A percentile compares a stretch with the other conserved stretches of the same genome.
phyloP scores from a whole-genome alignment of 2,329 filamentous ascomycete species.

The Xylaria sp. region DNA sequence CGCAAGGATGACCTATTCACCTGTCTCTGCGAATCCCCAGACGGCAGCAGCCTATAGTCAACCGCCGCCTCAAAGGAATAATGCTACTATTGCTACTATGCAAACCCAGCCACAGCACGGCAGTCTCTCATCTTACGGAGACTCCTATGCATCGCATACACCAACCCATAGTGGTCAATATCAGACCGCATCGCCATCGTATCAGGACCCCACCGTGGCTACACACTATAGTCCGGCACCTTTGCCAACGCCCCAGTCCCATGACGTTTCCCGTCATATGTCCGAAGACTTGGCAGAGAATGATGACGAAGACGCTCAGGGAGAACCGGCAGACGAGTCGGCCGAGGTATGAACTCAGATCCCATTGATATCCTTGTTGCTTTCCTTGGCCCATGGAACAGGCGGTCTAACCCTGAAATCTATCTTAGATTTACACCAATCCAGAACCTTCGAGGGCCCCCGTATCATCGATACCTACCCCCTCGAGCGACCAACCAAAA shows the following conservation, averaged over 20 bases:
- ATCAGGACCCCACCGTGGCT: slow-evolving; percentile 45
- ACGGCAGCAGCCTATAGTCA: slow-evolving; percentile 34
- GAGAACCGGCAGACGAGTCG: slow-evolving; percentile 49
- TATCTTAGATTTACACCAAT: slow-evolving; percentile 44
- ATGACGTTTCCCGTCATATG: slow-evolving; percentile 44
- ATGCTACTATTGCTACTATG: slow-evolving; percentile 27
- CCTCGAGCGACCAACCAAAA: slow-evolving; percentile 44
- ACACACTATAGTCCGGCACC: slow-evolving; percentile 48
- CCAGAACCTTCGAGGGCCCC: slow-evolving; percentile 41
- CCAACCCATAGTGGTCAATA: slow-evolving; percentile 44
- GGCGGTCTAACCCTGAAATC: slow-evolving; percentile 22
- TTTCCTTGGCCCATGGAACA: background rate
- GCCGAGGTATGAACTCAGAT: slow-evolving; percentile 43
- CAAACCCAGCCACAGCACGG: slow-evolving; percentile 39
- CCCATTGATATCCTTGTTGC: background rate
- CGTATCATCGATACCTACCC: slow-evolving; percentile 43
- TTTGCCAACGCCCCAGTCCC: slow-evolving; percentile 43
- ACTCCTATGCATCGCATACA: slow-evolving; percentile 47
- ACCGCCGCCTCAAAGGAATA: slow-evolving; percentile 38
- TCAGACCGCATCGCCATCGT: slow-evolving; percentile 44
- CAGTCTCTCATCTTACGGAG: slow-evolving; percentile 45
- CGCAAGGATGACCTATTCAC: slow-evolving; percentile 44
- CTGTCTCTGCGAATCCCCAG: slow-evolving; percentile 41
- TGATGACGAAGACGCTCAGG: slow-evolving; percentile 49
- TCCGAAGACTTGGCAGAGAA: slow-evolving; percentile 44